A percentile compares a stretch with the other conserved stretches of the same genome.
phyloP scores from a whole-genome alignment of 2,329 filamentous ascomycete genomes.

The Zelopaecilomyces penicillatus region DNA sequence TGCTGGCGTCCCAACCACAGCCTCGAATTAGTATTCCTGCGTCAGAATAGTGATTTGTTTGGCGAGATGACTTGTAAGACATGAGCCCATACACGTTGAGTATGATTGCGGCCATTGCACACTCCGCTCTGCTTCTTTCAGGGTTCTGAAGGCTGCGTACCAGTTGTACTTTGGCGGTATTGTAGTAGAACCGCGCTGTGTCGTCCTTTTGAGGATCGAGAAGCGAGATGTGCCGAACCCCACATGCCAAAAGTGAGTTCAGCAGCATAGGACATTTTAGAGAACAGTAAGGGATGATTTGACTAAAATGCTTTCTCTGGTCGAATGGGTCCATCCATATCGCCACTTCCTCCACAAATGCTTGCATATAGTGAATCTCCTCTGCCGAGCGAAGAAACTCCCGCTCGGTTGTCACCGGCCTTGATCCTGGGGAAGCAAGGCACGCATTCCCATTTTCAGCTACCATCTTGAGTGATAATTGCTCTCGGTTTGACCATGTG shows the following conservation, averaged over 20 bases:
- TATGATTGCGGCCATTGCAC: constrained; percentile 78
- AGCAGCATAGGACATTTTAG: constrained; percentile 79
- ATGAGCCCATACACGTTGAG: constrained; percentile 92
- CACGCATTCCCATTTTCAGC: not conserved
- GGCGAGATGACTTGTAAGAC: constrained; percentile 67
- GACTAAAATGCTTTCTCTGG: constrained; percentile 75
- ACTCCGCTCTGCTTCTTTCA: constrained; percentile 73
- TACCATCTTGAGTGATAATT: too few relatives aligned
- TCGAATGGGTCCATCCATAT: constrained; percentile 94
- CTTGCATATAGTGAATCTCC: constrained; percentile 82
- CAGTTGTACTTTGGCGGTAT: constrained; percentile 72
- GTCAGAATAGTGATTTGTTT: constrained; percentile 85
- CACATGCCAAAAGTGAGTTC: constrained; percentile 82
- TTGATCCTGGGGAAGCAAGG: not conserved
- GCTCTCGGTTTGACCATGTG: too few relatives aligned
- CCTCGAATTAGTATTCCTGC: constrained; percentile 73
- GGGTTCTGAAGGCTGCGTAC: constrained; percentile 73
- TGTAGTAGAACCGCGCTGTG: constrained; percentile 75
- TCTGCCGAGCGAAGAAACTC: constrained; percentile 66
- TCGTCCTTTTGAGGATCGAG: constrained; percentile 66
- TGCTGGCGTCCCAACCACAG: constrained; percentile 77
- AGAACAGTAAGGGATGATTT: constrained; percentile 73
- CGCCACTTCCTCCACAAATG: constrained; percentile 84
- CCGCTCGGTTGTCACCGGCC: constrained; percentile 20
- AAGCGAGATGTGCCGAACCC: constrained; percentile 69